Conservation (phyloP, 179 eudicot species). For the Silene vulgaris region DNA sequence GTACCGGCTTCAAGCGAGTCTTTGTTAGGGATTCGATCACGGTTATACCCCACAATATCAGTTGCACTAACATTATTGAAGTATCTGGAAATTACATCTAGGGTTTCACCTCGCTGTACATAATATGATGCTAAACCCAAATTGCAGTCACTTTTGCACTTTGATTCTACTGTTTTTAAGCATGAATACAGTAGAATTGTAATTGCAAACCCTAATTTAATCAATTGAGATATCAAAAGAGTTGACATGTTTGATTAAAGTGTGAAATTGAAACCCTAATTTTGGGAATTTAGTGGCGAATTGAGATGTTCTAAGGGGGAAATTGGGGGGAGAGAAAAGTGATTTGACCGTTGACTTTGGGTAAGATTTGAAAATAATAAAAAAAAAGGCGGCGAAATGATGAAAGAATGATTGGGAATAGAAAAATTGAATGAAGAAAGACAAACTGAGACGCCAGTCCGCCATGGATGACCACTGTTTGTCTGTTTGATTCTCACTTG, state of each 20-base stretch:
- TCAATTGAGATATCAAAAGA: background rate
- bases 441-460: background rate
- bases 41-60: slow-evolving; percentile 35
- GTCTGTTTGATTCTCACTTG: background rate
- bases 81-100: slow-evolving; percentile 29
- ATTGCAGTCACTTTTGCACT: slow-evolving; percentile 33
- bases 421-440: background rate
- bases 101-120: slow-evolving; percentile 27
- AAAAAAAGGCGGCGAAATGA: background rate
- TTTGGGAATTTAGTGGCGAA: background rate
- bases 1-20: slow-evolving; percentile 19
- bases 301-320: background rate
- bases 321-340: background rate
- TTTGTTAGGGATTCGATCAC: slow-evolving; percentile 22
- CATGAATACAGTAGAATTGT: slow-evolving; percentile 13
- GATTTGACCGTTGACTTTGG: background rate
- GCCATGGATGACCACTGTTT: slow-evolving; percentile 17
- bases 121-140: slow-evolving; percentile 55
- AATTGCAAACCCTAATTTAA: slow-evolving; percentile 18
- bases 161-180: slow-evolving; percentile 28
- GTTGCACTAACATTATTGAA: slow-evolving; percentile 14
- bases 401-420: background rate
- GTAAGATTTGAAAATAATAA: background rate
- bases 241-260: slow-evolving; percentile 9
- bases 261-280: slow-evolving; percentile 5